A percentile compares a stretch with the other conserved stretches of the same genome.
Evolutionary conservation across 148 eudicot genomes (phyloP).

Genomic region (Chenopodium berlandieri): DNA sequence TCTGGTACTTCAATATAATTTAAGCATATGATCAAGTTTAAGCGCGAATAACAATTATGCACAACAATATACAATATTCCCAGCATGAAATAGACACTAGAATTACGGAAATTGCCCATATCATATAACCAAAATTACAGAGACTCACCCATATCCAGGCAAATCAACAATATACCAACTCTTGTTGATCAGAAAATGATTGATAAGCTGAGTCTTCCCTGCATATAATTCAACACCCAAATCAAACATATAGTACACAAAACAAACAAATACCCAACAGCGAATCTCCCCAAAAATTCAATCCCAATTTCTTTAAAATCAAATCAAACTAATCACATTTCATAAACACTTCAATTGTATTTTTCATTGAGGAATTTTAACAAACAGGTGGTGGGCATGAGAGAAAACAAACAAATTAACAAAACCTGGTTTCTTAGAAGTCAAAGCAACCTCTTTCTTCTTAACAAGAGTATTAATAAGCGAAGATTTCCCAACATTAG

Average conservation of each 20-base stretch:
- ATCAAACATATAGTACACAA: not conserved
- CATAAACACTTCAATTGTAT: not conserved
- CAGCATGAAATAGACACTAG: not conserved
- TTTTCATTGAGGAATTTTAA: constrained; percentile 2
- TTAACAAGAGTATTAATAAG: constrained; percentile 69
- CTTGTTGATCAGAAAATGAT: constrained; percentile 88
- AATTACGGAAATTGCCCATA: not conserved
- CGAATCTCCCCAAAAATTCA: not conserved
- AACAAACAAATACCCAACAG: not conserved
- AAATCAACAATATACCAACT: constrained; percentile 95
- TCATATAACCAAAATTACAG: not conserved
- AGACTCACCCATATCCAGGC: constrained; percentile 92
- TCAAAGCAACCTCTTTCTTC: constrained; percentile 83
- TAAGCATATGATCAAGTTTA: not conserved
- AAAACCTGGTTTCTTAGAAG: constrained; percentile 86
- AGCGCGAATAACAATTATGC: not conserved
- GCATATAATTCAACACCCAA: constrained; percentile 27
- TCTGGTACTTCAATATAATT: no score
- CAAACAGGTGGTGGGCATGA: constrained; percentile 33
- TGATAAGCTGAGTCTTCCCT: constrained; percentile 97
- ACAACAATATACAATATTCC: not conserved
- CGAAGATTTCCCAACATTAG: constrained; percentile 94
- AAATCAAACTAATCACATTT: not conserved
- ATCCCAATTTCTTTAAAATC: no score
- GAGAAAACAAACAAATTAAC: not conserved